These are phyloP conservation scores for Colletotrichum lindemuthianum DNA, from an alignment of 2,329 filamentous ascomycete species.

Conservation along the genomic window DNA sequence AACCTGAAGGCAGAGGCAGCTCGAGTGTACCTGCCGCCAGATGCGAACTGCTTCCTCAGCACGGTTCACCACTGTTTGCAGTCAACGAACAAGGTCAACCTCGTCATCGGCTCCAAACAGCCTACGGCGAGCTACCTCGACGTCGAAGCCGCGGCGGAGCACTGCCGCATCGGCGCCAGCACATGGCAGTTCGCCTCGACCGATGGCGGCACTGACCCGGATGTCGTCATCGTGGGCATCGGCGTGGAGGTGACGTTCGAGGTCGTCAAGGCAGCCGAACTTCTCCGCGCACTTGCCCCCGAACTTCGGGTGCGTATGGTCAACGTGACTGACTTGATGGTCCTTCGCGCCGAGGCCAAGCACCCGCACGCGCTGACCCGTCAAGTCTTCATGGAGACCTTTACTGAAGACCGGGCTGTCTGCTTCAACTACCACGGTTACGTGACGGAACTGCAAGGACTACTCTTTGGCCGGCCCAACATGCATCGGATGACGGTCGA, in stretches of 20 bases:
- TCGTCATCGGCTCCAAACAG: conserved; percentile 76
- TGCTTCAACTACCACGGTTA: conserved; percentile 78
- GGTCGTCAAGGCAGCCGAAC: conserved; percentile 67
- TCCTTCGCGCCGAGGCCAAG: conserved; percentile 62
- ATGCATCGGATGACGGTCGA: conserved; percentile 64
- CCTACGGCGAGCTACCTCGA: conserved; percentile 70
- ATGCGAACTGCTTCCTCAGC: conserved; percentile 74
- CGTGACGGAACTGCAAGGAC: conserved; percentile 65
- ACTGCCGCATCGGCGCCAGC: conserved; percentile 68
- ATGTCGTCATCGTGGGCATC: conserved; percentile 72
- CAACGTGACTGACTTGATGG: conserved; percentile 75
- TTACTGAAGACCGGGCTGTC: conserved; percentile 64
- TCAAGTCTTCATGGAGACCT: conserved; percentile 64
- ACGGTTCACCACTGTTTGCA: conserved; percentile 69
- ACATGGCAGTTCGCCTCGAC: conserved; percentile 72
- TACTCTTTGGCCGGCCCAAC: conserved; percentile 67
- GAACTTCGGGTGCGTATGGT: conserved; percentile 67
- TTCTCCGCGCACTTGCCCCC: conserved; percentile 61
- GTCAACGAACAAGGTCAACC: conserved; percentile 72
- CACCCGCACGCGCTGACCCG: conserved; percentile 68
- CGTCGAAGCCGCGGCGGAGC: conserved; percentile 66
- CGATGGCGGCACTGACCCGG: conserved; percentile 63
- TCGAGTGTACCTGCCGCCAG: conserved; percentile 71
- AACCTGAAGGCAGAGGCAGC: conserved; percentile 67
- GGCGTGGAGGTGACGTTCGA: conserved; percentile 75